Evolutionary conservation across 2,329 filamentous ascomycete genomes (phyloP).

Genomic region (Calycina herbarum): DNA sequence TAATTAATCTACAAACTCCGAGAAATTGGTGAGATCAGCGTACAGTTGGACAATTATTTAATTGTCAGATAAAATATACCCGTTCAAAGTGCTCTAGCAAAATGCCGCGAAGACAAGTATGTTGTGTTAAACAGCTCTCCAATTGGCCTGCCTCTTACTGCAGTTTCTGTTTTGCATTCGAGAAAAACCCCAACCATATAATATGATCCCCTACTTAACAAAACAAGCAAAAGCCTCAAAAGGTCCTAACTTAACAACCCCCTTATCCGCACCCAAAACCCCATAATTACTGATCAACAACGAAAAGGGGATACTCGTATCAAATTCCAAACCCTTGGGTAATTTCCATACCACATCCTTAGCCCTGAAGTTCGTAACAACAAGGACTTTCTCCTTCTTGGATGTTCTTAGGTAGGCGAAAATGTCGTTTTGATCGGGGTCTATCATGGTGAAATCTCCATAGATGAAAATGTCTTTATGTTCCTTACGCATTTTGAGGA

Average conservation of each 20-base stretch:
- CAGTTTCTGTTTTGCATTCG: too few relatives aligned
- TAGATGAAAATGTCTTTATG: conserved; percentile 66
- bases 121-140: too few relatives aligned
- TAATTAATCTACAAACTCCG: too few relatives aligned
- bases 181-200: not conserved
- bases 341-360: conserved; percentile 22
- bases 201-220: conserved; percentile 11
- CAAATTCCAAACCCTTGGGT: conserved; percentile 15
- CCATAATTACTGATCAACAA: conserved; percentile 25
- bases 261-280: not conserved
- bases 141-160: too few relatives aligned
- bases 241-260: conserved; percentile 19
- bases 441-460: conserved; percentile 58
- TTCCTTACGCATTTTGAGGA: conserved; percentile 60
- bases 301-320: conserved; percentile 6
- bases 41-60: too few relatives aligned
- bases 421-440: conserved; percentile 51
- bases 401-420: conserved; percentile 51
- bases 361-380: conserved; percentile 25
- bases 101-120: too few relatives aligned
- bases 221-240: conserved; percentile 29
- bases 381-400: conserved; percentile 21
- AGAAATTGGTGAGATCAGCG: too few relatives aligned
- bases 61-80: too few relatives aligned
- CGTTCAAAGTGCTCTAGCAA: too few relatives aligned